Evolutionary conservation across 176 grass and related monocot genomes (phyloP), one percentile per base, ranked within the genome.

Genomic region (Carex parvula): DNA sequence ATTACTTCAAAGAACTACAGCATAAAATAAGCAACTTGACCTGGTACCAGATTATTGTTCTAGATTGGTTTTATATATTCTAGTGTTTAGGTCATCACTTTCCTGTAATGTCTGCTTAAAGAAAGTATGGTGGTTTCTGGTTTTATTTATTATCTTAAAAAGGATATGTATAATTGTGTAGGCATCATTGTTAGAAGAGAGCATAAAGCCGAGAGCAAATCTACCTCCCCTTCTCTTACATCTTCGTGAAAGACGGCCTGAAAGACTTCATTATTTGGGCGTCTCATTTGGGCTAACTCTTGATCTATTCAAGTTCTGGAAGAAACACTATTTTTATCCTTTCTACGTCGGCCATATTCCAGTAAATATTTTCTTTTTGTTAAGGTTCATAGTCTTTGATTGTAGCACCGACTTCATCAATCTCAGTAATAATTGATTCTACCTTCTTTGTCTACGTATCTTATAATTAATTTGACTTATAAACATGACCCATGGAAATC

Each of bases 231-330:
- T 98, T 60, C 92, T 95, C 86, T 75, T 95, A 81, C 88, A 88
- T 90, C 89, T 98, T 83, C 58, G 9, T 18, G 88, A 88, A 60
- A 89, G 89, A 62, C 57, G 11, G 78, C 89, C 86, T 57, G 95
- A 98, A 87, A 94, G 91, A 79, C 95, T 98, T 56, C 92, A 98
- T 81, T 98, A 89, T 60, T 85, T 98, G 67, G 95, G 89, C 66
- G 95, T 95, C 62, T 98, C 92, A 86, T 98, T 95, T 89, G 95
- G 92, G 81, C 81, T 98, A 71, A 98, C 92, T 44, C 89, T 89
- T 61, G 91, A 93, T 73, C 89, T 98, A 72, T 98, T 95, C 80
- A 89, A 91, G 11, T 98, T 98, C 81, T 98, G 95, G 95, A 89
- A 88, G 80, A 98, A 91, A 84, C 95, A 91, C 50, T 73, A 84